Base-by-base conservation (phyloP, 2,329 filamentous ascomycete genomes). In the Calonectria pseudoreteaudii region DNA sequence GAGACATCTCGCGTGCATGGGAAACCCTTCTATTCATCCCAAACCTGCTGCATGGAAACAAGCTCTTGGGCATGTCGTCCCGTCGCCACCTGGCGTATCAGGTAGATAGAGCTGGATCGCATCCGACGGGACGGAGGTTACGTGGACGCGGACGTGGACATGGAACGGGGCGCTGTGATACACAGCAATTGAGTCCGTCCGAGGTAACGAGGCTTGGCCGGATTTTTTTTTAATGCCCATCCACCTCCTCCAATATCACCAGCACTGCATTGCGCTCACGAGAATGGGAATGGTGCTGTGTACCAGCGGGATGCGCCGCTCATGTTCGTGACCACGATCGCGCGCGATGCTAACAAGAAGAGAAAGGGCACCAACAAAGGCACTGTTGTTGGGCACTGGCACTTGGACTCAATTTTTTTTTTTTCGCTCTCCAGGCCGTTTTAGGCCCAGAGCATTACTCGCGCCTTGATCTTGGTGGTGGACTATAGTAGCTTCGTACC, bases 51-150 rank as follows among this genome's bases (percentile, higher is more conserved):
- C 60, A 68, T 66, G 60, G 67, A 44, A 60, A 60, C 69, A 71
- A 52, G 58, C 60, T 62, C 50, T 53, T 71, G 71, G 67, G 62
- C 65, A 23, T 38, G 60, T 71, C 50, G 56, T 78, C 66, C 67
- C 62, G 68, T 72, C 67, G 71, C 69, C 74, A 72, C 68, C 67
- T 58, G 74, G 64, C 60, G 74, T 76, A 67, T 76, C 77, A 79
- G 76, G 72, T 72, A 69, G 71, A 75, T 56, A 60, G 26, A 58
- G 58, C 68, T 47, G 44, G 66, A 73, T 38, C 36, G 71, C 36
- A 73, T 49, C 34, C 58, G 41, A 66, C 58, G 26, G 28, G 62
- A 62, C 26, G 47, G 71, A 53, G 64, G 69, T 71, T 74, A 66
- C 66, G 47, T 72, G 71, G 52, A 72, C 50, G 44, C 23, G 44